Percentiles rank a stretch among this genome's conserved stretches.
phyloP scores from a whole-genome alignment of 164 flowering plant species.

The Magnolia sinica region DNA sequence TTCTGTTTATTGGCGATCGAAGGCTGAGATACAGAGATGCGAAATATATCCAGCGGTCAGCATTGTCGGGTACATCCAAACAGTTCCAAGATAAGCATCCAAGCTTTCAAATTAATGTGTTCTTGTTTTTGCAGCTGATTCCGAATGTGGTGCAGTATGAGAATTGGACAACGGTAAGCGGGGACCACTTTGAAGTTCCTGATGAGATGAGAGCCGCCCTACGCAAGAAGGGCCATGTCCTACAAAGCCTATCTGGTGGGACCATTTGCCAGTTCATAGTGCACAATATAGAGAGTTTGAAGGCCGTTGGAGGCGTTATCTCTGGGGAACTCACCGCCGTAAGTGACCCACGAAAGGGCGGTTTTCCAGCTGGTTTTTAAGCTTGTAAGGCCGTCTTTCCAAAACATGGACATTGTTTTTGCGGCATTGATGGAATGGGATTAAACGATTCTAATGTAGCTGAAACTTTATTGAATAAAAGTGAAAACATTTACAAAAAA shows the following conservation, averaged over 20 bases:
- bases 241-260: conserved; percentile 46
- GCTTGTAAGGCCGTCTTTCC: neutral
- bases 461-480: too few relatives aligned
- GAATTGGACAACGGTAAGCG: conserved; percentile 56
- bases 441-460: neutral
- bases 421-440: neutral
- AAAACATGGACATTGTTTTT: neutral
- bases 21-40: neutral
- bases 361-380: conserved; percentile 54
- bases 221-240: conserved; percentile 48
- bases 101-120: neutral
- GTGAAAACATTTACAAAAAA: neutral
- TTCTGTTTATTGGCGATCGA: neutral
- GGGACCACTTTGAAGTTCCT: conserved; percentile 57
- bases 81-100: neutral
- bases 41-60: neutral
- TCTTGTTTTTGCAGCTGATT: conserved; percentile 41
- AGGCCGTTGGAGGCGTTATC: conserved; percentile 1
- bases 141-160: conserved; percentile 59
- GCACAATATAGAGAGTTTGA: conserved; percentile 18
- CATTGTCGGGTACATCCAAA: neutral
- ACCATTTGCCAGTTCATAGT: conserved; percentile 54
- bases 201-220: conserved; percentile 32
- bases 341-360: conserved; percentile 71
- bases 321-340: conserved; percentile 39